Base-by-base conservation (phyloP, 1,284 basidiomycete species). In the Dichomitus squalens region DNA sequence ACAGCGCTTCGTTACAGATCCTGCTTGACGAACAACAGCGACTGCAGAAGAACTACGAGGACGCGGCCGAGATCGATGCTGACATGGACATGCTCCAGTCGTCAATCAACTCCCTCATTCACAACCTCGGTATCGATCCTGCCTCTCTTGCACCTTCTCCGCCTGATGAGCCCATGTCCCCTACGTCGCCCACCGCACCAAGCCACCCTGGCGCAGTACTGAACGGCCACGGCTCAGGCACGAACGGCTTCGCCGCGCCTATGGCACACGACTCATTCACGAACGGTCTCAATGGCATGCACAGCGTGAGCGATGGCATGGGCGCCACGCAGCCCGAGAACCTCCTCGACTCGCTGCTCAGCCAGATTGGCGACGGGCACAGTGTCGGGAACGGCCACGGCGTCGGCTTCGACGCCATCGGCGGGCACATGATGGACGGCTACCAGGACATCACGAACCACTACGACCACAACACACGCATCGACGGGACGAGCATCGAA, bases 81-180 rank as follows among this genome's bases (percentile, higher is more conserved):
- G 89, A 93, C 56, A 88, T 94, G 27, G 85, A 89, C 59, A 80
- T 83, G 41, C 74, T 95, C 52, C 86, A 91, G 64, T 79, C 77
- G 35, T 87, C 83, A 61, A 88, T 95, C 60, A 84, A 92, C 58
- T 82, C 83, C 11, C 78, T 95, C 36, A 88, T 94, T 44, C 79
- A 87, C 65, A 82, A 81, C 52, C 80, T 91, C 55, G 90, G 90
- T 1, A 74, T 92, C 36, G 87, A 88, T 61, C 78, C 84, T 2
- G 55, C 58, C 3, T 53, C 75, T 16, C 65, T 83, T 21, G 69
- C 18, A 11, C n/a, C 73, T 4, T 41, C 59, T 11, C 50, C 68
- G 2, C 31, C 57, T 11, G 64, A 64, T 1, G 66, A 68, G 31
- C 53, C 49, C 33, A 51, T 49, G 7, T 49, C 20, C 16, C 48